A percentile compares a stretch with the other conserved stretches of the same genome.
phyloP scores from a whole-genome alignment of 139 green algal genomes.

The Protoeuglena noctilucae region DNA sequence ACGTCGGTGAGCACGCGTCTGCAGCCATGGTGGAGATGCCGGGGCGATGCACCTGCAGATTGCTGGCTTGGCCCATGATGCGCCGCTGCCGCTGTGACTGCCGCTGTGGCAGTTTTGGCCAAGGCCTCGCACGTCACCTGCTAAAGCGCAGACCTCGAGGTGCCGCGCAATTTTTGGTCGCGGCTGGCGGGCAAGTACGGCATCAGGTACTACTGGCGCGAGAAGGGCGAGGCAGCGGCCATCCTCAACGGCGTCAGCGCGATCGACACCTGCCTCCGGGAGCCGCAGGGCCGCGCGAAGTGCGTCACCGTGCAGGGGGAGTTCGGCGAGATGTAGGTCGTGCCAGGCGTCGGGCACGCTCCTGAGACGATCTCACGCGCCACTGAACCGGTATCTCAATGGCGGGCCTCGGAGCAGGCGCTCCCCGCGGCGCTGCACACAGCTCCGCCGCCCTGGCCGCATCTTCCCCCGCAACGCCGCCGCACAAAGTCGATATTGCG shows the following conservation, averaged over 20 bases:
- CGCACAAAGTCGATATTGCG: too few relatives aligned
- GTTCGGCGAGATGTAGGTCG: conserved; percentile 27
- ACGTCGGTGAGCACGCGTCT: too few relatives aligned
- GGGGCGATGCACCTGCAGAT: conserved; percentile 87
- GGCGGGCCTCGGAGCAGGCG: too few relatives aligned
- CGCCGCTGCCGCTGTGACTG: not conserved
- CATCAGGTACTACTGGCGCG: conserved; percentile 88
- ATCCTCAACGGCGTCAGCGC: conserved; percentile 74
- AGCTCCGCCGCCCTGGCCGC: too few relatives aligned
- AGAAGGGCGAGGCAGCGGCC: conserved; percentile 62
- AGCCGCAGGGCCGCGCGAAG: conserved; percentile 41
- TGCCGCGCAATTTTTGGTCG: conserved; percentile 1
- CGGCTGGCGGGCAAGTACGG: conserved; percentile 80
- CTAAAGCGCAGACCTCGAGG: not conserved
- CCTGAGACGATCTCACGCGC: too few relatives aligned
- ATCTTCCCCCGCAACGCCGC: too few relatives aligned
- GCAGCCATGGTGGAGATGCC: too few relatives aligned
- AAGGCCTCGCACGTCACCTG: not conserved
- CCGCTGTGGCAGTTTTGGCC: not conserved
- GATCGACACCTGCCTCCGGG: conserved; percentile 56
- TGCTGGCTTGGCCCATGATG: conserved; percentile 31
- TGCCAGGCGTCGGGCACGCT: too few relatives aligned
- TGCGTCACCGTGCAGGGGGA: conserved; percentile 42
- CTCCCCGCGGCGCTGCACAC: too few relatives aligned
- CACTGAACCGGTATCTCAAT: too few relatives aligned